Percentiles rank a stretch among this genome's conserved stretches.
phyloP scores from a whole-genome alignment of 1,139 yeast genomes.

The Pichia inconspicua region DNA sequence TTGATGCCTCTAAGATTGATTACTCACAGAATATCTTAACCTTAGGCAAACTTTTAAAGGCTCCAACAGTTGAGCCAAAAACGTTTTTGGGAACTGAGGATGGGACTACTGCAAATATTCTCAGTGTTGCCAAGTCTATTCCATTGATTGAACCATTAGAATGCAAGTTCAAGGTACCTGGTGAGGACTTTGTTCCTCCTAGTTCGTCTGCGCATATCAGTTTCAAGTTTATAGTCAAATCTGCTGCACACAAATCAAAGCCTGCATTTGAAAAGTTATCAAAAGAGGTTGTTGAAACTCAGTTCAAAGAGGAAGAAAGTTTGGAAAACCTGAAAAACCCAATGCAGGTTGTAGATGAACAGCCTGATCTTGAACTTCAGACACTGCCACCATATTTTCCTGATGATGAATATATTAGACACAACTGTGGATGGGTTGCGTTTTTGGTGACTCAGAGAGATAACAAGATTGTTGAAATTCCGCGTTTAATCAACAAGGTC shows the following conservation, averaged over 20 bases:
- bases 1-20: conserved; percentile 36
- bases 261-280: conserved; percentile 38
- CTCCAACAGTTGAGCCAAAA: conserved; percentile 47
- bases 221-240: conserved; percentile 66
- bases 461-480: conserved; percentile 66
- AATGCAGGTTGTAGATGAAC: conserved; percentile 50
- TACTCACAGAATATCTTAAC: conserved; percentile 42
- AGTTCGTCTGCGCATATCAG: conserved; percentile 65
- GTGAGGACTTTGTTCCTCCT: conserved; percentile 74
- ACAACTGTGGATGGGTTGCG: conserved; percentile 52
- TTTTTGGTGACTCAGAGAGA: conserved; percentile 66
- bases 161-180: conserved; percentile 80
- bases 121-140: conserved; percentile 54
- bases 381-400: conserved; percentile 76
- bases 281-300: conserved; percentile 29
- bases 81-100: conserved; percentile 32
- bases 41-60: conserved; percentile 59
- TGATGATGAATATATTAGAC: conserved; percentile 29
- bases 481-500: conserved; percentile 45
- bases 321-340: conserved; percentile 70
- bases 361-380: conserved; percentile 53
- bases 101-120: conserved; percentile 38
- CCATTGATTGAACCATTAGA: conserved; percentile 66
- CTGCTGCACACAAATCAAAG: conserved; percentile 56
- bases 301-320: conserved; percentile 42